These are phyloP conservation scores for Paramecium biaurelia DNA, from an alignment of 73 alveolate genomes.

Conservation along the genomic window DNA sequence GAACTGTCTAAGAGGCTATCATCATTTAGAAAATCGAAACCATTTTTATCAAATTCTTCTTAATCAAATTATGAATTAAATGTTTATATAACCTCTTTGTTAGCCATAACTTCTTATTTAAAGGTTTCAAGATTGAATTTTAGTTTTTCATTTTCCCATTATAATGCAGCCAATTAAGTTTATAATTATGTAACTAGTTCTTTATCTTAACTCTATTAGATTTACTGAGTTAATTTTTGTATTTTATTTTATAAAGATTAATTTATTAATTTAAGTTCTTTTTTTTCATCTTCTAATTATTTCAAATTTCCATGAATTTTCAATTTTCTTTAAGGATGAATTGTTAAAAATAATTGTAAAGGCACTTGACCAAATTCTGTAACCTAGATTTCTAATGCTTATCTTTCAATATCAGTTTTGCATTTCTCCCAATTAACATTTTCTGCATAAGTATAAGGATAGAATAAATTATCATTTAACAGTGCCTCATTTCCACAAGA, in stretches of 20 bases:
- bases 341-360: conserved; percentile 76
- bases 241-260: background rate
- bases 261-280: background rate
- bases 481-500: conserved; percentile 89
- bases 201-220: background rate
- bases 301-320: background rate
- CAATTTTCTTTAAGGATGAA: conserved; percentile 85
- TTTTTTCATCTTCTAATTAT: conserved; percentile 13
- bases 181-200: background rate
- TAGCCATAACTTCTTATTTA: background rate
- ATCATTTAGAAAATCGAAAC: conserved; percentile 7
- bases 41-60: conserved; percentile 21
- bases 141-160: conserved; percentile 34
- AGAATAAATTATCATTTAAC: conserved; percentile 81
- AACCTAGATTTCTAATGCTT: conserved; percentile 83
- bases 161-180: background rate
- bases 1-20: conserved; percentile 19
- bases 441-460: conserved; percentile 89
- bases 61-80: conserved; percentile 23
- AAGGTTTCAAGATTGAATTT: conserved; percentile 25
- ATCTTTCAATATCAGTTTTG: conserved; percentile 69
- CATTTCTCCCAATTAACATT: conserved; percentile 79
- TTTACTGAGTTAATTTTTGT: background rate
- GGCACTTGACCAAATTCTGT: conserved; percentile 96
- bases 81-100: background rate